These are phyloP conservation scores for Myxozyma nipponensis DNA, from an alignment of 805 yeast species.

Conservation along the genomic window DNA sequence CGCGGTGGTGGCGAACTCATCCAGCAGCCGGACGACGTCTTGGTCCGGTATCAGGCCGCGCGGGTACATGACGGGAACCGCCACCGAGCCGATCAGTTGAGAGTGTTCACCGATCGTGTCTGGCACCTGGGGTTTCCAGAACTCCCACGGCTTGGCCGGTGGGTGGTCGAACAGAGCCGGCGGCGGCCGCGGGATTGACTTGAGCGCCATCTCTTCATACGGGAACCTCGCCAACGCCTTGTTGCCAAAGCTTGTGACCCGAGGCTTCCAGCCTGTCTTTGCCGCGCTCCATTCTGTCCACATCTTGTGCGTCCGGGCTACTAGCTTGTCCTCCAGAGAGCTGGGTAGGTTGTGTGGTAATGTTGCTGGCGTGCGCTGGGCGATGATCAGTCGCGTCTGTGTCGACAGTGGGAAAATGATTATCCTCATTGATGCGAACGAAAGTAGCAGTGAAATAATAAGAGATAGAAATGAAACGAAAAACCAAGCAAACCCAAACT, in stretches of 20 bases:
- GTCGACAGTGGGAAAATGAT: conserved; percentile 70
- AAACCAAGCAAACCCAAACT: neutral
- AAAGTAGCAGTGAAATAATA: neutral
- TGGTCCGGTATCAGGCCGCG: conserved; percentile 35
- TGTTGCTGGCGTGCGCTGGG: conserved; percentile 50
- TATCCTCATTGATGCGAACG: conserved; percentile 55
- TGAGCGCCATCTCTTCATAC: conserved; percentile 73
- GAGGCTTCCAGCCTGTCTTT: conserved; percentile 52
- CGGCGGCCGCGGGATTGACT: conserved; percentile 64
- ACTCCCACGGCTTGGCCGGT: conserved; percentile 33
- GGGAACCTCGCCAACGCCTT: conserved; percentile 59
- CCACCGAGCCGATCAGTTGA: conserved; percentile 11
- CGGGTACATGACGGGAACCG: conserved; percentile 41
- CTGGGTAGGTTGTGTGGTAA: conserved; percentile 39
- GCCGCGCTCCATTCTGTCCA: conserved; percentile 65
- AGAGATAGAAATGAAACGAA: too few species aligned
- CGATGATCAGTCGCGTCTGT: conserved; percentile 58
- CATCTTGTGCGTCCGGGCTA: conserved; percentile 48
- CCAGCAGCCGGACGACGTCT: conserved; percentile 41
- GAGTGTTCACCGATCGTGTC: conserved; percentile 31
- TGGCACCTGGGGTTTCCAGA: conserved; percentile 51
- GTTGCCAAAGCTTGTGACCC: conserved; percentile 53
- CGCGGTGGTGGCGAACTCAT: conserved; percentile 38
- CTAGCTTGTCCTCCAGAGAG: conserved; percentile 43
- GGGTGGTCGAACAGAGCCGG: conserved; percentile 9